phyloP scores from a whole-genome alignment of 495 filamentous ascomycete genomes.

The Aspergillus ostianus region DNA sequence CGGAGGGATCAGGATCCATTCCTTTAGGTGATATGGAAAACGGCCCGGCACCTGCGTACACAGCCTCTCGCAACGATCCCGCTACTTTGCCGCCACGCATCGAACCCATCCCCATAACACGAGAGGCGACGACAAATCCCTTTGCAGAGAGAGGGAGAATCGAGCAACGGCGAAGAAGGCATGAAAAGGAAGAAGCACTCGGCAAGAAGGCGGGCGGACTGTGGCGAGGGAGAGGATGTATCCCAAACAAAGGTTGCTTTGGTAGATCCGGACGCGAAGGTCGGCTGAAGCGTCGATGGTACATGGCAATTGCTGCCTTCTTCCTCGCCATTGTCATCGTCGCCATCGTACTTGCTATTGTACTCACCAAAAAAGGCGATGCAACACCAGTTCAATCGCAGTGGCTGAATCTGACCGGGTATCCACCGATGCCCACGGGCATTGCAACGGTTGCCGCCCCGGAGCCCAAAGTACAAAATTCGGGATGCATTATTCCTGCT shows the following conservation, averaged over 20 bases:
- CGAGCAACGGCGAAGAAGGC: slow-evolving; percentile 52
- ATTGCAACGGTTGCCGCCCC: slow-evolving; percentile 72
- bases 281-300: slow-evolving; percentile 61
- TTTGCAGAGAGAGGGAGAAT: slow-evolving; percentile 39
- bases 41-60: slow-evolving; percentile 36
- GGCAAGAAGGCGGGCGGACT: slow-evolving; percentile 53
- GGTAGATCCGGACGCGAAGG: slow-evolving; percentile 62
- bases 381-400: slow-evolving; percentile 47
- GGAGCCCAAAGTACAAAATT: slow-evolving; percentile 52
- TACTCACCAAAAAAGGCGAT: slow-evolving; percentile 52
- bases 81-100: slow-evolving; percentile 28
- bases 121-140: slow-evolving; percentile 26
- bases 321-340: slow-evolving; percentile 60
- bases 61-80: slow-evolving; percentile 16
- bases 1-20: slow-evolving; percentile 43
- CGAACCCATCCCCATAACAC: slow-evolving; percentile 22
- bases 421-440: slow-evolving; percentile 82
- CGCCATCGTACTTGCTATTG: slow-evolving; percentile 58
- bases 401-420: slow-evolving; percentile 83
- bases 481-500: slow-evolving; percentile 64
- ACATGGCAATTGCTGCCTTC: slow-evolving; percentile 49
- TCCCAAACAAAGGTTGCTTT: slow-evolving; percentile 59
- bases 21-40: slow-evolving; percentile 44
- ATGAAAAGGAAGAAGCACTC: slow-evolving; percentile 62
- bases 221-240: slow-evolving; percentile 60